Evolutionary conservation across 176 grass and related monocot species (phyloP), one percentile per base, ranked within the genome.

Genomic region (Secale cereale): DNA sequence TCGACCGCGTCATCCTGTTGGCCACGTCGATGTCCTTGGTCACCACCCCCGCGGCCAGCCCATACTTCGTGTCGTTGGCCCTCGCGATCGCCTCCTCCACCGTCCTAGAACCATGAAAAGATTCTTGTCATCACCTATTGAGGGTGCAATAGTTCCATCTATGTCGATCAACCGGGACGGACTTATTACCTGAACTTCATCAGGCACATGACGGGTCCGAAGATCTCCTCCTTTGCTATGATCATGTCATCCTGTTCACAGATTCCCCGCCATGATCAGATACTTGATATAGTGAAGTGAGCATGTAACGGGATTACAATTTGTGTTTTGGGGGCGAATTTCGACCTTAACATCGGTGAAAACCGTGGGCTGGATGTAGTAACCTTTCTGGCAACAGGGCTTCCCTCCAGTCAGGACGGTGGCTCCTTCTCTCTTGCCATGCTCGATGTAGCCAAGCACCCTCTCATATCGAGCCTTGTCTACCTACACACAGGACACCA

Each of bases 221-320:
- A 96, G 66, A 96, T 96, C 67, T 96, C 94, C 79, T 96, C 94
- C 32, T 80, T 89, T 1, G 94, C 91, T 74, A 96, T 83, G 78
- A 77, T 11, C 91, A 96, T 89, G 68, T 89, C 91, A 23, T 93
- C 91, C 90, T 94, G 74, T 22, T 3, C 54, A 17, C 40, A 17
- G 29, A 29, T 3, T 4, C 0, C 4, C 10, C 30, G 3, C 13
- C 15, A 36, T 6, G 8, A 22, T 76, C 69, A 77, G 7, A 76
- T 36, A 36, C 6, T 36, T 36, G 35, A 36, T 36, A 36, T 6
- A 36, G 35, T 36, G 35, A 36, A 28, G 23, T 9, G 12, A 10
- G 20, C 10, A 10, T 40, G 39, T 40, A 40, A 40, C 9, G 0
- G 6, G 39, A 73, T 16, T 46, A 3, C 43, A 30, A 25, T 37